Percentiles rank a stretch among this genome's conserved stretches.
Evolutionary conservation across 768 basidiomycete species (phyloP).

Genomic region (Rhodotorula paludigena): DNA sequence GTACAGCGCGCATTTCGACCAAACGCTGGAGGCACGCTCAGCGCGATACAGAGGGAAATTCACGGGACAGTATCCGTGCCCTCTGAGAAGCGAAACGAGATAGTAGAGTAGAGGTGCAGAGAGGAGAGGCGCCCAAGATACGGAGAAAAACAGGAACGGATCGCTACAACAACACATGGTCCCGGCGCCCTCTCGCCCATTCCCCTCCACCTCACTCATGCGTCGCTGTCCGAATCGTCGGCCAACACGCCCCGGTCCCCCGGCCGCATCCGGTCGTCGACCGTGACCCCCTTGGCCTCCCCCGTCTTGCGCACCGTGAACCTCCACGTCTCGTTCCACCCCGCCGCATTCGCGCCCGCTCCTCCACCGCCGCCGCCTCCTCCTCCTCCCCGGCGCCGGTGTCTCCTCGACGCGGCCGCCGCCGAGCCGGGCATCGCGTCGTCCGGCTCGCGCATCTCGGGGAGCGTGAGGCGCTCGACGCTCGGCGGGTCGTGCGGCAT

Average conservation of each 20-base stretch:
- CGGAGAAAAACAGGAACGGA: too few relatives aligned
- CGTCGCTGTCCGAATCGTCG: not conserved
- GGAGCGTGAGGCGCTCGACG: slow-evolving; percentile 23
- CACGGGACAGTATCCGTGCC: too few relatives aligned
- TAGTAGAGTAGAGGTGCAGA: too few relatives aligned
- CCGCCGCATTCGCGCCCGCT: not conserved
- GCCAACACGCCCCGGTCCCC: not conserved
- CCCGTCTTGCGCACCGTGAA: slow-evolving; percentile 31
- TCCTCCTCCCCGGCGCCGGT: not conserved
- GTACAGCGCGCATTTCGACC: too few relatives aligned
- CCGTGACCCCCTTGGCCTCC: slow-evolving; percentile 28
- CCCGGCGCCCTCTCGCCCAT: too few relatives aligned
- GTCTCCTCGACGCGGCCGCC: not conserved
- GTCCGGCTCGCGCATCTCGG: slow-evolving; percentile 24
- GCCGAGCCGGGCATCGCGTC: not conserved
- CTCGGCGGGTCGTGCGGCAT: slow-evolving; percentile 20
- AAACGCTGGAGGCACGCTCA: too few relatives aligned
- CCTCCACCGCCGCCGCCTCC: not conserved
- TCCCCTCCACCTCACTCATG: too few relatives aligned
- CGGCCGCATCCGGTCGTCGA: slow-evolving; percentile 6
- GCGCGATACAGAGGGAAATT: too few relatives aligned
- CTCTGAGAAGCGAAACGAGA: too few relatives aligned
- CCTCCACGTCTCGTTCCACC: slow-evolving; percentile 35
- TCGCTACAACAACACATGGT: too few relatives aligned
- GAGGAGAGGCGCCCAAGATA: too few relatives aligned